phyloP scores from a whole-genome alignment of 148 eudicot genomes.

The Rheum nobile region DNA sequence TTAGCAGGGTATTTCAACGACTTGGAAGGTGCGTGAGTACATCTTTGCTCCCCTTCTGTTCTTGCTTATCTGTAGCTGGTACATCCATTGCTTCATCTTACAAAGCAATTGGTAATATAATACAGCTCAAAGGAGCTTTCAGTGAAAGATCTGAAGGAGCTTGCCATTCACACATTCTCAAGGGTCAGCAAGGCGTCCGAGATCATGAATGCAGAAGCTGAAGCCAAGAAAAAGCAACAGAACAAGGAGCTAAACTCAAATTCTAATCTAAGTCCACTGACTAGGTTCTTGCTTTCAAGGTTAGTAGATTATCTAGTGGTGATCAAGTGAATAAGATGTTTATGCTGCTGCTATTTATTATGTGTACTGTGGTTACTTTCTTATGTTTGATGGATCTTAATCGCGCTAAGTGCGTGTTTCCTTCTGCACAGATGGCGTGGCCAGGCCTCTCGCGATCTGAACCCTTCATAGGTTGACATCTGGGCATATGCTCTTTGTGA shows the following conservation, averaged over 20 bases:
- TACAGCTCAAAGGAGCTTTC: slow-evolving; percentile 73
- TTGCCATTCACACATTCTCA: slow-evolving; percentile 59
- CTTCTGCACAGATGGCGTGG: slow-evolving; percentile 95
- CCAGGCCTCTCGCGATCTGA: slow-evolving; percentile 62
- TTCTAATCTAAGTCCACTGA: slow-evolving; percentile 72
- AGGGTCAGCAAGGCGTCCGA: slow-evolving; percentile 32
- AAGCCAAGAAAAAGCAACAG: slow-evolving; percentile 52
- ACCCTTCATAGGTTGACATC: not conserved
- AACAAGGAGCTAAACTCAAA: slow-evolving; percentile 54
- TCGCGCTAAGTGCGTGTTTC: not conserved
- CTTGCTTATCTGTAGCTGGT: not conserved
- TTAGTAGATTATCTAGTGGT: slow-evolving; percentile 14
- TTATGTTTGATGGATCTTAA: not conserved
- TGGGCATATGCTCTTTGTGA: not conserved
- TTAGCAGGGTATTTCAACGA: slow-evolving; percentile 68
- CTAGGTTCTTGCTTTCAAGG: slow-evolving; percentile 88
- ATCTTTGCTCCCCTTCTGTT: not conserved
- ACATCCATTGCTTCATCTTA: not conserved
- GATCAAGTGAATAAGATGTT: not conserved
- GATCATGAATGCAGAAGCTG: slow-evolving; percentile 39
- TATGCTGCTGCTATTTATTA: not conserved
- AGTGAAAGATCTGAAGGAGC: slow-evolving; percentile 60
- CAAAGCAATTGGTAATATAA: not conserved
- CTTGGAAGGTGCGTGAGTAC: slow-evolving; percentile 61
- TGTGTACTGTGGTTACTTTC: too few species aligned